Evolutionary conservation across 208 protist species (phyloP).

Genomic region (Leishmania guyanensis): DNA sequence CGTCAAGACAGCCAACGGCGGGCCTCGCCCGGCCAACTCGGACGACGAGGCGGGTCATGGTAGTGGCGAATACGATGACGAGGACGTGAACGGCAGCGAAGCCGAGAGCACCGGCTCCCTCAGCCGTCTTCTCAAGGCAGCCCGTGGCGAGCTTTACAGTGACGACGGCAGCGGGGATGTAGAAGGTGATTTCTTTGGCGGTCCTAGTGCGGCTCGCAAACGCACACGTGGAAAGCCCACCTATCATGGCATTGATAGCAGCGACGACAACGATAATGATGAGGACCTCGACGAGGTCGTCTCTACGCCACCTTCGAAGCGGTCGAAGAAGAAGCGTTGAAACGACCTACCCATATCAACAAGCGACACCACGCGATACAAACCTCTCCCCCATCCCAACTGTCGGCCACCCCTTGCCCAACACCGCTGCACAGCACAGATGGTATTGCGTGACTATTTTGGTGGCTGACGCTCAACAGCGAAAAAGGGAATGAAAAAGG

Average conservation of each 20-base stretch:
- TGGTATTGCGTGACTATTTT: background rate
- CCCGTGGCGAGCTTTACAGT: slow-evolving; percentile 32
- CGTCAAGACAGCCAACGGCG: slow-evolving; percentile 29
- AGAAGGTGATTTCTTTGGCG: background rate
- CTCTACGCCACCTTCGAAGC: slow-evolving; percentile 9
- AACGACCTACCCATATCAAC: background rate
- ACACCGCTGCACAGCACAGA: background rate
- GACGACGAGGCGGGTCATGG: slow-evolving; percentile 27
- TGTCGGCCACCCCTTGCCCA: background rate
- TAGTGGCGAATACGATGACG: slow-evolving; percentile 28
- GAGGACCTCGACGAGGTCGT: background rate
- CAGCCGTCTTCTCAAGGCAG: slow-evolving; percentile 24
- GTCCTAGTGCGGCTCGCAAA: slow-evolving; percentile 8
- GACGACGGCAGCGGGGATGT: slow-evolving; percentile 39
- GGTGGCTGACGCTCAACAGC: background rate
- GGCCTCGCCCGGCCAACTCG: slow-evolving; percentile 13
- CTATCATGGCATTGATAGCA: slow-evolving; percentile 40
- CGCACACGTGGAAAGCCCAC: background rate
- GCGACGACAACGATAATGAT: slow-evolving; percentile 32
- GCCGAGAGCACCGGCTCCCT: slow-evolving; percentile 33
- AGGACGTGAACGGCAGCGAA: slow-evolving; percentile 29
- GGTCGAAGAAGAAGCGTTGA: slow-evolving; percentile 3
- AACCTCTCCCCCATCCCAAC: background rate
- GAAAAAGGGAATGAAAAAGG: background rate
- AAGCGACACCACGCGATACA: background rate